Conservation (phyloP, 108 stramenopile species). For the Discostella stelligeroides region DNA sequence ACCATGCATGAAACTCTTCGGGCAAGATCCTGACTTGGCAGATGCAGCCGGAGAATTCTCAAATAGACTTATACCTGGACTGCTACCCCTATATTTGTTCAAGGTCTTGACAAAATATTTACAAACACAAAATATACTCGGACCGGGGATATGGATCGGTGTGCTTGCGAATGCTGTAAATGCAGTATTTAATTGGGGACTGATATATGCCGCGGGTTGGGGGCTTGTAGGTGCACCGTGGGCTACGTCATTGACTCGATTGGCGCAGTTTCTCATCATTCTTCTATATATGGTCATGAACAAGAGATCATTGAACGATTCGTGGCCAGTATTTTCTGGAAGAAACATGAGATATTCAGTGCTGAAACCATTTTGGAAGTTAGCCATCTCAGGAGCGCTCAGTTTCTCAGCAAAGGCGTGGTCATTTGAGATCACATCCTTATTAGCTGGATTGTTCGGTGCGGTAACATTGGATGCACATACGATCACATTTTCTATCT, state of each 20-base stretch:
- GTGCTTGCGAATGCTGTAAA: slow-evolving; percentile 51
- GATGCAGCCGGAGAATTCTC: slow-evolving; percentile 45
- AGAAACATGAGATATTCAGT: slow-evolving; percentile 17
- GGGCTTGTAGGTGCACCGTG: slow-evolving; percentile 49
- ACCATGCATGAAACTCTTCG: slow-evolving; percentile 47
- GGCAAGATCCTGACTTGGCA: slow-evolving; percentile 40
- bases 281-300: slow-evolving; percentile 21
- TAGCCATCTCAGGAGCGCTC: slow-evolving; percentile 40
- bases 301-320: slow-evolving; percentile 21
- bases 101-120: slow-evolving; percentile 51
- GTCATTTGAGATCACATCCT: slow-evolving; percentile 50
- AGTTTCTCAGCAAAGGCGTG: slow-evolving; percentile 42
- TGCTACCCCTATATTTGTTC: slow-evolving; percentile 51
- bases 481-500: slow-evolving; percentile 40
- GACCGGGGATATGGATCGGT: slow-evolving; percentile 43
- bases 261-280: slow-evolving; percentile 31
- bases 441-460: slow-evolving; percentile 45
- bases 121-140: slow-evolving; percentile 41
- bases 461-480: slow-evolving; percentile 44
- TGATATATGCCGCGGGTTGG: slow-evolving; percentile 33
- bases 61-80: slow-evolving; percentile 44
- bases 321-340: slow-evolving; percentile 34
- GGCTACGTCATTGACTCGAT: slow-evolving; percentile 50
- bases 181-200: slow-evolving; percentile 43
- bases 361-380: slow-evolving; percentile 25